Evolutionary conservation across 2,329 filamentous ascomycete genomes (phyloP).

Genomic region (Sporothrix schenckii): DNA sequence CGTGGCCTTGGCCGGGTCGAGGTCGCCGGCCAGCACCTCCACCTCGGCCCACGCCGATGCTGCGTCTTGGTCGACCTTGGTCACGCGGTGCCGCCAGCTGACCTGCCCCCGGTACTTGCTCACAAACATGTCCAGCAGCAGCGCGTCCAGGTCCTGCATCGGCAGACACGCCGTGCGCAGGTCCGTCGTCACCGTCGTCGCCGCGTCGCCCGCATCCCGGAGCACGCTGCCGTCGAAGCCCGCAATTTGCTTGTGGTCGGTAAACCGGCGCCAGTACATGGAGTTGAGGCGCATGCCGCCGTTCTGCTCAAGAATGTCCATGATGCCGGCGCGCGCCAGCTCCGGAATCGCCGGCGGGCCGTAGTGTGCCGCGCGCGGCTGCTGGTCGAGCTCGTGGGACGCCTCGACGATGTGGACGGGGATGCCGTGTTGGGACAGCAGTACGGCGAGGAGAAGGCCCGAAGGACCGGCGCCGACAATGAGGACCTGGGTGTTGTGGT

Average conservation of each 20-base stretch:
- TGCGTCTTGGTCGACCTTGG: slow-evolving; percentile 52
- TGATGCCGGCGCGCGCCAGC: slow-evolving; percentile 60
- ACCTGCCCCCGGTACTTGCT: slow-evolving; percentile 44
- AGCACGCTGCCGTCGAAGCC: slow-evolving; percentile 45
- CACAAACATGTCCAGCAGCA: slow-evolving; percentile 50
- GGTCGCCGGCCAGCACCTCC: slow-evolving; percentile 44
- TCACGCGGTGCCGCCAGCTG: slow-evolving; percentile 53
- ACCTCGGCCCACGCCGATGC: slow-evolving; percentile 51
- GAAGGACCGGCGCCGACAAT: slow-evolving; percentile 56
- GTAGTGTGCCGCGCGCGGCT: slow-evolving; percentile 66
- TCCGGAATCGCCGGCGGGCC: slow-evolving; percentile 61
- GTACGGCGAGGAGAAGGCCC: slow-evolving; percentile 54
- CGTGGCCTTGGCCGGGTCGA: slow-evolving; percentile 24
- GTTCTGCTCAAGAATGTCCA: slow-evolving; percentile 49
- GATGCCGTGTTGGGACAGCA: slow-evolving; percentile 58
- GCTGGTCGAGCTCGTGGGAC: slow-evolving; percentile 56
- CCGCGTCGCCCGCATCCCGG: slow-evolving; percentile 43
- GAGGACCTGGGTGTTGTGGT: slow-evolving; percentile 43
- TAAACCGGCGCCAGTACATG: slow-evolving; percentile 48
- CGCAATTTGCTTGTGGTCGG: slow-evolving; percentile 45
- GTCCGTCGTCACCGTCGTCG: slow-evolving; percentile 39
- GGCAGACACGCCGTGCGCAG: slow-evolving; percentile 48
- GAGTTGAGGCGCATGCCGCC: slow-evolving; percentile 48
- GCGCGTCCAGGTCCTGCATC: slow-evolving; percentile 49
- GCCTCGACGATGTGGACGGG: slow-evolving; percentile 60